These are phyloP conservation scores for Blastobotrys elegans DNA, from an alignment of 1,139 yeast species.

Conservation along the genomic window DNA sequence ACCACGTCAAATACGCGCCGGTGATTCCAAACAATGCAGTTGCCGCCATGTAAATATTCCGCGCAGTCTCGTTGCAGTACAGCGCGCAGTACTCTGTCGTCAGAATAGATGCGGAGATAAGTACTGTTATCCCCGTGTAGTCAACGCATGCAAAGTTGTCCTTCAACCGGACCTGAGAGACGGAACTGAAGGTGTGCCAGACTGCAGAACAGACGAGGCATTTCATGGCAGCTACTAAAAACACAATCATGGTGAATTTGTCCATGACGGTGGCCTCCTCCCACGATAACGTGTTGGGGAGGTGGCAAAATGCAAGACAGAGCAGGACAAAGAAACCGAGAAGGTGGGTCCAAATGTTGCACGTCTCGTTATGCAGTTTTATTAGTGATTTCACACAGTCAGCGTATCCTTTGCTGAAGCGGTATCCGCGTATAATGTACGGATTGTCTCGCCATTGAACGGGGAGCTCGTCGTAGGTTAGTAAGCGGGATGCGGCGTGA, in stretches of 20 bases:
- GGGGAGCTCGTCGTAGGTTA: conserved; percentile 86
- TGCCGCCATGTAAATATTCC: conserved; percentile 49
- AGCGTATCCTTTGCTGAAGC: conserved; percentile 65
- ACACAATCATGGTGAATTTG: conserved; percentile 53
- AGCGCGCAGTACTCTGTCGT: conserved; percentile 81
- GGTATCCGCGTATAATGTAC: conserved; percentile 75
- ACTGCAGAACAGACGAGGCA: conserved; percentile 73
- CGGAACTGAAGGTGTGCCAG: conserved; percentile 91
- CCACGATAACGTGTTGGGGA: conserved; percentile 48
- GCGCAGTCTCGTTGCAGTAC: conserved; percentile 52
- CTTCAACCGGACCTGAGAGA: conserved; percentile 59
- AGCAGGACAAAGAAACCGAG: conserved; percentile 58
- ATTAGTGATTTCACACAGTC: conserved; percentile 55
- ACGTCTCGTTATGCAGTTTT: conserved; percentile 78
- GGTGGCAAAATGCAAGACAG: conserved; percentile 54
- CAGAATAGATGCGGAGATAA: conserved; percentile 86
- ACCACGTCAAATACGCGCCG: conserved; percentile 84
- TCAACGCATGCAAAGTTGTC: conserved; percentile 87
- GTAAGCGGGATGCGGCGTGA: conserved; percentile 49
- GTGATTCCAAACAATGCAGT: conserved; percentile 62
- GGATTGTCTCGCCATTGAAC: conserved; percentile 92
- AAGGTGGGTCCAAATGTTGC: conserved; percentile 92
- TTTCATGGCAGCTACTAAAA: conserved; percentile 65
- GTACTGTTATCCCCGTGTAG: conserved; percentile 86
- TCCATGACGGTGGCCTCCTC: conserved; percentile 43